Evolutionary conservation across 108 stramenopile genomes (phyloP).

Genomic region (Cyclostephanos tholiformis): DNA sequence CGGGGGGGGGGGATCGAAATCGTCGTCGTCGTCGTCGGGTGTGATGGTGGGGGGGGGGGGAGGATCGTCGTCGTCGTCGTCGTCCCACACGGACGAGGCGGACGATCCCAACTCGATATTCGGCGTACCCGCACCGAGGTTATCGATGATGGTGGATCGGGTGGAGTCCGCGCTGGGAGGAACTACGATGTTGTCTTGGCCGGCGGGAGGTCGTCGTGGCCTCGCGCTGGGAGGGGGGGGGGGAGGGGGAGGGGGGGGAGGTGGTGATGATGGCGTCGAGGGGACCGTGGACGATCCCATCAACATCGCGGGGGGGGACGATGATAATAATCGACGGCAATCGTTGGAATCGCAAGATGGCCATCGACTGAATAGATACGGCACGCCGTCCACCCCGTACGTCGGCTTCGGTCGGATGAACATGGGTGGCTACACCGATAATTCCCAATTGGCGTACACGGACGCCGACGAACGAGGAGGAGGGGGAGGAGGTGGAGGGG

Average conservation of each 20-base stretch:
- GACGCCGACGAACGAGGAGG: background rate
- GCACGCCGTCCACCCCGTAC: slow-evolving; percentile 48
- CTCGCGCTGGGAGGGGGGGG: too few relatives aligned
- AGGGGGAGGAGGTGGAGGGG: background rate
- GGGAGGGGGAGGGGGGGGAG: too few relatives aligned
- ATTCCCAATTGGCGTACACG: background rate
- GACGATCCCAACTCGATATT: slow-evolving; percentile 73
- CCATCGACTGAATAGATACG: slow-evolving; percentile 27
- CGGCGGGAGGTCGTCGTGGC: background rate
- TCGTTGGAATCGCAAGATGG: slow-evolving; percentile 17
- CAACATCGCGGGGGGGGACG: background rate
- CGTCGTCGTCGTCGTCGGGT: too few relatives aligned
- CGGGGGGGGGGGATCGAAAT: background rate
- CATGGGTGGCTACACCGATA: slow-evolving; percentile 15
- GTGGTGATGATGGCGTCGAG: too few relatives aligned
- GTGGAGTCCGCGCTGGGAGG: background rate
- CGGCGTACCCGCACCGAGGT: slow-evolving; percentile 57
- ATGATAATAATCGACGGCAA: background rate
- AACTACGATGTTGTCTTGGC: background rate
- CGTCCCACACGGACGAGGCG: slow-evolving; percentile 20
- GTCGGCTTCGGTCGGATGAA: slow-evolving; percentile 36
- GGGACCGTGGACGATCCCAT: background rate
- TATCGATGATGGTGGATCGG: slow-evolving; percentile 30
- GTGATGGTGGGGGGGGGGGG: too few relatives aligned
- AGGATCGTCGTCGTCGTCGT: too few relatives aligned